These are phyloP conservation scores for Bipolaris sorokiniana DNA, from an alignment of 2,329 filamentous ascomycete genomes.

Conservation along the genomic window DNA sequence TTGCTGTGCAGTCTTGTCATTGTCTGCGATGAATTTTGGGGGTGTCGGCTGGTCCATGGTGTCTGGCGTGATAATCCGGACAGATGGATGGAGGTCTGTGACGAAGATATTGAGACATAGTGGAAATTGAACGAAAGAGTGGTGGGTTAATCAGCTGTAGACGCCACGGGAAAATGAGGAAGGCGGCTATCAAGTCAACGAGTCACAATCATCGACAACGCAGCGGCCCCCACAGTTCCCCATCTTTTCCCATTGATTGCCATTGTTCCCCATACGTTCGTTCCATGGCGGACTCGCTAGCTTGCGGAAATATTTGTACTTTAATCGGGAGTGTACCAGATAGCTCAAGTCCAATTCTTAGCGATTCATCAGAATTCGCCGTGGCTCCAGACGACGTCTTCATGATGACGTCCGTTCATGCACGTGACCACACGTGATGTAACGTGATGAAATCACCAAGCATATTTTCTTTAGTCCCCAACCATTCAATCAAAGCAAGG, in stretches of 20 bases:
- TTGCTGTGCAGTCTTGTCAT: slow-evolving; percentile 28
- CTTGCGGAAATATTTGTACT: background rate
- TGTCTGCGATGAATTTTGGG: slow-evolving; percentile 24
- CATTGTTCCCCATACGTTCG: background rate
- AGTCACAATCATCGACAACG: slow-evolving; percentile 33
- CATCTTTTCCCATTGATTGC: background rate
- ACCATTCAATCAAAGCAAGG: background rate
- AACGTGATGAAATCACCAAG: background rate
- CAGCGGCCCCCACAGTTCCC: slow-evolving; percentile 13
- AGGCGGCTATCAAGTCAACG: slow-evolving; percentile 28
- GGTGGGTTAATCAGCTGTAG: slow-evolving; percentile 16
- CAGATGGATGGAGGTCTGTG: slow-evolving; percentile 12
- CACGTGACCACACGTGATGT: background rate
- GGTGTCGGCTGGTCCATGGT: slow-evolving; percentile 34
- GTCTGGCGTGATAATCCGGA: slow-evolving; percentile 23
- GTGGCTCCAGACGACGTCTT: background rate
- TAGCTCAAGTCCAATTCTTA: background rate
- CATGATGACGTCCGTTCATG: slow-evolving; percentile 2
- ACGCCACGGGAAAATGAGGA: slow-evolving; percentile 32
- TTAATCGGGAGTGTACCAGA: background rate
- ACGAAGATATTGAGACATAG: slow-evolving; percentile 18
- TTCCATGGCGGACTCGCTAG: background rate
- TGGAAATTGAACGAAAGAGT: slow-evolving; percentile 17
- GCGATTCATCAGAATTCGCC: background rate
- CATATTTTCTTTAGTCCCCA: no score